These are phyloP conservation scores for Lasiodiplodia hormozganensis DNA, from an alignment of 2,329 filamentous ascomycete species.

Conservation along the genomic window DNA sequence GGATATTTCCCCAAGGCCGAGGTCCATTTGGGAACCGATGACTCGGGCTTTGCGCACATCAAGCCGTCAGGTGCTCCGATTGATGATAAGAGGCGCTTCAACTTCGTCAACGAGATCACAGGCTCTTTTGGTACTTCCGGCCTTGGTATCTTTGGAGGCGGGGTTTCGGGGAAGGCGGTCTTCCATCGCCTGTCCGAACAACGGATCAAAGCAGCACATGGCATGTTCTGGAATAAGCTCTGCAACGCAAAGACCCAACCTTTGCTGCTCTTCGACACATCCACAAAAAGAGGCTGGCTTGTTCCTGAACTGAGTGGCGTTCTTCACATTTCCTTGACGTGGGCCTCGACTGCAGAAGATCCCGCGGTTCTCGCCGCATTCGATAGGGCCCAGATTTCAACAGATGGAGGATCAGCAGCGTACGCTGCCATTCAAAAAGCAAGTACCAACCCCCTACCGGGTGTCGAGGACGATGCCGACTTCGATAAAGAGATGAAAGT, in stretches of 20 bases:
- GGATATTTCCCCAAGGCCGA: background rate
- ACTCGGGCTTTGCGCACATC: background rate
- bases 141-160: background rate
- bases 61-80: background rate
- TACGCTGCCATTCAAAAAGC: background rate
- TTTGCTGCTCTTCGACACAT: background rate
- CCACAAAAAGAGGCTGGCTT: background rate
- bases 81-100: background rate
- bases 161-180: background rate
- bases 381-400: background rate
- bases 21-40: background rate
- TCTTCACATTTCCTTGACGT: background rate
- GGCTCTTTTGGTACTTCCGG: background rate
- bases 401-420: background rate
- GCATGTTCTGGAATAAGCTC: background rate
- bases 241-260: background rate
- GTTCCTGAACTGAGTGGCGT: background rate
- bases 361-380: background rate
- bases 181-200: background rate
- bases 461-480: background rate
- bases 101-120: background rate
- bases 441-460: background rate
- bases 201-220: background rate
- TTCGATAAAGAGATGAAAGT: conserved; percentile 5
- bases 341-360: background rate